Conservation (phyloP, 2,329 filamentous ascomycete genomes). For the Hypocreales sp. region DNA sequence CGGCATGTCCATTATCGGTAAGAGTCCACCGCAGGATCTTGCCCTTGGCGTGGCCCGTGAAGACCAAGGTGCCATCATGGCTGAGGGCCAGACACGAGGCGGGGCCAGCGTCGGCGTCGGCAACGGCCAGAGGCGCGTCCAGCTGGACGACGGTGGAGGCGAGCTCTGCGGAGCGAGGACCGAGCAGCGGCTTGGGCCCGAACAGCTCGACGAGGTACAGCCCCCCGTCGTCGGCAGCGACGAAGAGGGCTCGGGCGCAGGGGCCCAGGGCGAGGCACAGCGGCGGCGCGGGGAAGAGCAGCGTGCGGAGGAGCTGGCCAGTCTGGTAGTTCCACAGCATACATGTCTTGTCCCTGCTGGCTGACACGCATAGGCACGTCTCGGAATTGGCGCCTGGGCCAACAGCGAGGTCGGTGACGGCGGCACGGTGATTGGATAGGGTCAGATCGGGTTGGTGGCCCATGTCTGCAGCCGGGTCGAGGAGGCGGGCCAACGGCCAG, state of each 20-base stretch:
- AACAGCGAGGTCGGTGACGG: slow-evolving; percentile 47
- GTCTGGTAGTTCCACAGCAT: slow-evolving; percentile 87
- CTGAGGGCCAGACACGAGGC: slow-evolving; percentile 56
- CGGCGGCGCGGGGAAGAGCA: slow-evolving; percentile 62
- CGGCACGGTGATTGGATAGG: slow-evolving; percentile 62
- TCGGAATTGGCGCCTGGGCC: slow-evolving; percentile 52
- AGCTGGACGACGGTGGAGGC: slow-evolving; percentile 42
- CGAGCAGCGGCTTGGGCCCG: slow-evolving; percentile 38
- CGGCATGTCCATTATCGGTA: slow-evolving; percentile 49
- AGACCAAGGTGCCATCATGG: slow-evolving; percentile 65
- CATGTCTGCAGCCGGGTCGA: slow-evolving; percentile 39
- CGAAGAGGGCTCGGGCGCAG: slow-evolving; percentile 67
- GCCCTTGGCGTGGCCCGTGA: slow-evolving; percentile 71
- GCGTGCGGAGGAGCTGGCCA: slow-evolving; percentile 62
- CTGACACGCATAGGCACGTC: slow-evolving; percentile 71
- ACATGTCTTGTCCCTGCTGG: slow-evolving; percentile 73
- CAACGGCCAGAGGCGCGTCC: slow-evolving; percentile 35
- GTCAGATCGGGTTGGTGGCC: slow-evolving; percentile 59
- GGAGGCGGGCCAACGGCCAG: slow-evolving; percentile 67
- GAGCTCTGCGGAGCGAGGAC: slow-evolving; percentile 32
- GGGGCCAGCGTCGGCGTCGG: slow-evolving; percentile 46
- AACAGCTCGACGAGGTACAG: slow-evolving; percentile 68
- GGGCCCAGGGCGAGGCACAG: slow-evolving; percentile 65
- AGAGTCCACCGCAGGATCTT: slow-evolving; percentile 72
- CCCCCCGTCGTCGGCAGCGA: slow-evolving; percentile 65